Percentiles rank a stretch among this genome's conserved stretches.
Conservation (phyloP, 371 early-diverging fungal species). For the Mucor ambiguus region DNA sequence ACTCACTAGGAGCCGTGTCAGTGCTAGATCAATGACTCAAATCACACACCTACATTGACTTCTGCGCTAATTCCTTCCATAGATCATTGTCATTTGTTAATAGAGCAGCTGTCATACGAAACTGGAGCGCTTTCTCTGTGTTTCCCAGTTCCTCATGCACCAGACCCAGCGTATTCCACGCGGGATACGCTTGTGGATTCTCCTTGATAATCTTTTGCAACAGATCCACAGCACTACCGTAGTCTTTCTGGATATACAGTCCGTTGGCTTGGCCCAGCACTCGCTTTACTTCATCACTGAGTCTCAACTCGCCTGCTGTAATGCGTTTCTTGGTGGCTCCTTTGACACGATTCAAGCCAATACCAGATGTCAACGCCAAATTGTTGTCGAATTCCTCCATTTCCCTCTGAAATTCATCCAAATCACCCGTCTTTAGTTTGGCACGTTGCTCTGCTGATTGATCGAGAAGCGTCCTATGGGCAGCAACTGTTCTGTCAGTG, state of each 20-base stretch:
- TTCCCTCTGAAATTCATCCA: constrained; percentile 34
- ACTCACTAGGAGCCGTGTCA: constrained; percentile 47
- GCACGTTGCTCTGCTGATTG: constrained; percentile 13
- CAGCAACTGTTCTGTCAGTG: neutral
- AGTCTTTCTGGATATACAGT: constrained; percentile 70
- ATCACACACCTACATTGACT: constrained; percentile 60
- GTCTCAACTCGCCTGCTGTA: constrained; percentile 26
- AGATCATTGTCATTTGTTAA: constrained; percentile 74
- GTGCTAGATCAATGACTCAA: neutral
- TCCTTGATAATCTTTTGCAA: constrained; percentile 78
- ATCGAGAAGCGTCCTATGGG: constrained; percentile 13
- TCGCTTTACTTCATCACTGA: constrained; percentile 57
- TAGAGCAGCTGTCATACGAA: constrained; percentile 91
- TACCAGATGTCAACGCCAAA: constrained; percentile 35
- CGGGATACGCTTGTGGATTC: constrained; percentile 69
- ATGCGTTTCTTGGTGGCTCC: constrained; percentile 20
- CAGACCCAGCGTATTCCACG: constrained; percentile 89
- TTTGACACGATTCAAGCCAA: constrained; percentile 28
- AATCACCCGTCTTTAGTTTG: constrained; percentile 33
- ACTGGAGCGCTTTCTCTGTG: constrained; percentile 70
- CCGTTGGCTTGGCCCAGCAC: constrained; percentile 77
- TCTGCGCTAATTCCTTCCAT: constrained; percentile 87
- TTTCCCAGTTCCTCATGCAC: constrained; percentile 91
- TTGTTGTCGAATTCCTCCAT: constrained; percentile 47
- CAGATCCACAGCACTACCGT: constrained; percentile 66